Base-by-base conservation (phyloP, 2,329 filamentous ascomycete genomes). In the Hymenoscyphus salicellus region DNA sequence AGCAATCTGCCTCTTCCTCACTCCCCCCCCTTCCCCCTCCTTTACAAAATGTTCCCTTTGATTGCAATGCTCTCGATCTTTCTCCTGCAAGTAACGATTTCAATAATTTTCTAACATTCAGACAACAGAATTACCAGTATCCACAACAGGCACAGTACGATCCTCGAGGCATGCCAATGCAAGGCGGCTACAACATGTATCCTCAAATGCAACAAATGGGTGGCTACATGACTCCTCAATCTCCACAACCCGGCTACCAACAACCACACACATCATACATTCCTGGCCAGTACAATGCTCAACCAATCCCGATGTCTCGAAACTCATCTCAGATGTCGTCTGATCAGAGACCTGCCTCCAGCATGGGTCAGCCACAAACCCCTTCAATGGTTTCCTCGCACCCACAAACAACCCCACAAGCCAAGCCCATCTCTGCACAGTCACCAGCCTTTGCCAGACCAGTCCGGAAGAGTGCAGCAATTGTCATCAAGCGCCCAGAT, bases 401-500 rank as follows among this genome's bases (percentile, higher is more conserved):
- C 5, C 80, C 86, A 67, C 46, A 52, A 23, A 83, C 89, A 66
- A 85, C 86, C 65, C 88, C 89, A 10, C 82, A 84, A 70, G 74
- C 79, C 8, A 85, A 81, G 60, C 68, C 75, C 57, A 77, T 78
- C 1, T 73, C 77, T 2, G 75, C 84, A n/a, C 77, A 78, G 65
- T 74, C 78, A 11, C 58, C 70, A 5, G 61, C 71, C 17, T 76
- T 75, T 60, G 64, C 71, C 5, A 70, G 72, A 68, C 70, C 74
- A 7, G 46, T 71, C 26, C 69, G 74, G 59, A 91, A 89, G 82
- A 92, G 86, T 77, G 88, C 87, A 58, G 88, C 89, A 0, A 90
- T 97, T 69, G 83, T 88, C 58, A 97, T 97, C 81, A 96, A 92
- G 82, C 91, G 92, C 73, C 84, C 89, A 33, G 84, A 89, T 63